Base-by-base conservation (phyloP, 2,329 filamentous ascomycete species). In the Zymoseptoria ardabiliae region DNA sequence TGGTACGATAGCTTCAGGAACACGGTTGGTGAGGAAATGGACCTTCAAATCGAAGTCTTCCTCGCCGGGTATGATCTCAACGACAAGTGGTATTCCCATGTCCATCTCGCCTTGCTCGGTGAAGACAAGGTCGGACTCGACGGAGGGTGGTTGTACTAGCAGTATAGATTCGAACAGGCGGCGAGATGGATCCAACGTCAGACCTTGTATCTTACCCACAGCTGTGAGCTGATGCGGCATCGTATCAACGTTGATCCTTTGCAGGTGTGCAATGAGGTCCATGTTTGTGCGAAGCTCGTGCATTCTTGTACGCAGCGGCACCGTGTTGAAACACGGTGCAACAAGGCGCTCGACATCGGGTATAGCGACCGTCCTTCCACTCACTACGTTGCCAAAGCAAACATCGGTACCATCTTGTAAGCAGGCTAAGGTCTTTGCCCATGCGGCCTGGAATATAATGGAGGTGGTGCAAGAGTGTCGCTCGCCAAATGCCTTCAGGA, bases 291-390 rank as follows among this genome's bases (percentile, higher is more conserved):
- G 76, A 1, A 71, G 71, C 2, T 70, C 69, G 1, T 78, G 74
- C 9, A 89, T 61, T 30, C 84, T 74, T 17, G 85, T 75, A 23
- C 90, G 82, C 1, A 91, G 70, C 0, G 92, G 91, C 11, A 96
- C 75, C 0, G 92, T 96, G 70, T 96, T 97, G 78, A 97, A 96
- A 71, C 91, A 96, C 0, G 92, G 92, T 0, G 90, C 91, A n/a
- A 95, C 83, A 5, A 96, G 81, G 3, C 80, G 78, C 45, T 92
- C 85, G 10, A 93, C 77, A 0, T 81, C 82, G 5, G 87, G 81
- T 2, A 92, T 72, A 0, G 83, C 75, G 9, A 90, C 70, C 0
- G 85, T 87, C 7, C 92, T 85, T 1, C 92, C 91, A 68, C 85
- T 92, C 58, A 93, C 82, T 2, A 97, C 87, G 66, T 90, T 94